Percentiles rank a stretch among this genome's conserved stretches.
Conservation (phyloP, 768 basidiomycete genomes). For the Auriscalpium microsporum region DNA sequence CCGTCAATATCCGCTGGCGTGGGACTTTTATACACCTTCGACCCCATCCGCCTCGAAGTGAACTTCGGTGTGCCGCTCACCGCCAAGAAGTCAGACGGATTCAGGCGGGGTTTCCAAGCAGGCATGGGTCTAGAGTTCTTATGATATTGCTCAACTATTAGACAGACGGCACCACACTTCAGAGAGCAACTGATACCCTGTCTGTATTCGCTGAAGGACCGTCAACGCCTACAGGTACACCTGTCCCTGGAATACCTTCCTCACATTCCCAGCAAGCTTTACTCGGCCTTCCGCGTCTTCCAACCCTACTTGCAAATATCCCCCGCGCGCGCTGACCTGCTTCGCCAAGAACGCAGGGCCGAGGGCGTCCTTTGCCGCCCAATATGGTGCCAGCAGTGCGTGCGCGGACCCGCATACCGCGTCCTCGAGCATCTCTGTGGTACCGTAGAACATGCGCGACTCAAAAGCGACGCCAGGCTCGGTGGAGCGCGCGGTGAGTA, state of each 20-base stretch:
- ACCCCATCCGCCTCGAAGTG: conserved; percentile 78
- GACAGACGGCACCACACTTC: no score
- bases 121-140: conserved; percentile 78
- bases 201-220: no score
- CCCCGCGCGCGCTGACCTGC: conserved; percentile 10
- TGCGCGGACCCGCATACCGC: conserved; percentile 26
- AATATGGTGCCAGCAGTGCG: conserved; percentile 22
- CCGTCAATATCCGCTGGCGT: conserved; percentile 77
- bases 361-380: conserved; percentile 10
- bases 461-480: conserved; percentile 13
- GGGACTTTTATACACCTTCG: conserved; percentile 77
- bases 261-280: conserved; percentile 1
- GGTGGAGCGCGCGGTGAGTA: conserved; percentile 14
- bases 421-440: conserved; percentile 19
- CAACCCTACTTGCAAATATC: conserved; percentile 2
- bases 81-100: conserved; percentile 55
- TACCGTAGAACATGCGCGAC: conserved; percentile 22
- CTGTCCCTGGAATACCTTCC: background rate
- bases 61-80: conserved; percentile 83
- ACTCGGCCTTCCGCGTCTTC: background rate
- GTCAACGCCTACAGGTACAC: background rate
- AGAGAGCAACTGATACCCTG: no score
- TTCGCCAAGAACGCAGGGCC: background rate
- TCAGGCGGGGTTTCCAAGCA: conserved; percentile 65
- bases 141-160: conserved; percentile 20